Conservation (phyloP, 352 stramenopile species). For the Phytophthora tubulina region DNA sequence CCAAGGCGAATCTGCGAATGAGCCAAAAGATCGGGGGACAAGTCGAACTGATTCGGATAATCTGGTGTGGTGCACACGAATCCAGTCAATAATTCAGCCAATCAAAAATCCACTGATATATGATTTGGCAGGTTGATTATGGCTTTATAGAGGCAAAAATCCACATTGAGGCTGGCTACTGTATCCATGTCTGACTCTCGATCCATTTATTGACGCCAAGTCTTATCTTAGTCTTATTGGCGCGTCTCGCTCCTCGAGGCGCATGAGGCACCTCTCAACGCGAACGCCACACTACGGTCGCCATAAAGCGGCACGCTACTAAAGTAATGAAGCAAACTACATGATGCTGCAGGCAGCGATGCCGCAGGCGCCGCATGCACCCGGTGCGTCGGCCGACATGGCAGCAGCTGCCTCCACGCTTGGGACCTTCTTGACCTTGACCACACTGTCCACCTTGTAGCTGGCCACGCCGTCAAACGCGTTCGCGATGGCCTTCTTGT, state of each 20-base stretch:
- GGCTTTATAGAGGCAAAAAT: constrained; percentile 17
- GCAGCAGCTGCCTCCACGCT: constrained; percentile 29
- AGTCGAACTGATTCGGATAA: constrained; percentile 26
- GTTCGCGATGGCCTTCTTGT: constrained; percentile 43
- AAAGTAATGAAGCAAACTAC: constrained; percentile 37
- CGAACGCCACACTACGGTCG: neutral
- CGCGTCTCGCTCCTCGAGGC: constrained; percentile 3
- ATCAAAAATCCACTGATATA: constrained; percentile 24
- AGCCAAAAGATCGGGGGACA: constrained; percentile 35
- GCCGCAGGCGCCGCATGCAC: constrained; percentile 40
- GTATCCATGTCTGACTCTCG: constrained; percentile 17
- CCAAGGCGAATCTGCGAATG: constrained; percentile 48
- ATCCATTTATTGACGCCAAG: constrained; percentile 4
- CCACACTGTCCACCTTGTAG: constrained; percentile 52
- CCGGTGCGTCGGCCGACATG: constrained; percentile 31
- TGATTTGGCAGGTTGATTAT: constrained; percentile 5
- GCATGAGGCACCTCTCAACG: constrained; percentile 2
- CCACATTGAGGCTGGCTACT: constrained; percentile 23
- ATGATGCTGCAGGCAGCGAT: constrained; percentile 42
- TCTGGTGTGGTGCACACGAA: constrained; percentile 13
- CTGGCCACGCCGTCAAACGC: constrained; percentile 47
- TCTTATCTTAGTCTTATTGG: constrained; percentile 3
- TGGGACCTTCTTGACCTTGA: constrained; percentile 36
- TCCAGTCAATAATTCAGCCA: constrained; percentile 16
- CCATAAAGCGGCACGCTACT: constrained; percentile 11